Conservation (phyloP, 1,139 yeast genomes). For the Kodamaea alishanica region DNA sequence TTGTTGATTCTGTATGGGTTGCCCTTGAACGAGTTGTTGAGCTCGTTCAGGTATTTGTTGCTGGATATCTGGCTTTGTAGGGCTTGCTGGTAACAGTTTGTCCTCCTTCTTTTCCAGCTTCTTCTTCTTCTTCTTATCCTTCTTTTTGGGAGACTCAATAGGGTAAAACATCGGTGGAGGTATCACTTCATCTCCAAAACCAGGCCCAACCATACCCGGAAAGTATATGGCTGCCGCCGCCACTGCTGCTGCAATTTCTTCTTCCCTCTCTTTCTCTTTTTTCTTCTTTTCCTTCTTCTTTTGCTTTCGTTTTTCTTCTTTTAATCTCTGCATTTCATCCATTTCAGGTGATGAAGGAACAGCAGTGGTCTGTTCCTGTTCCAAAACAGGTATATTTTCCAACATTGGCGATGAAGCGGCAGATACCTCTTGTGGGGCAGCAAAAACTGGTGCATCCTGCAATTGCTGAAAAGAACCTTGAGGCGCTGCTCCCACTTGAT, state of each 20-base stretch:
- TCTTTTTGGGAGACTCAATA: constrained; percentile 13
- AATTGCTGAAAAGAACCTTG: too few species aligned
- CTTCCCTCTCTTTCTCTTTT: constrained; percentile 15
- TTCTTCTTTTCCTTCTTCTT: constrained; percentile 20
- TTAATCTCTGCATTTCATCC: constrained; percentile 13
- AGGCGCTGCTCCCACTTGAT: background rate
- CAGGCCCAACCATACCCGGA: constrained; percentile 12
- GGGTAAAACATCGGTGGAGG: constrained; percentile 15
- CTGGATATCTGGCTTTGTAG: constrained; percentile 2
- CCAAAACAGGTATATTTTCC: too few species aligned
- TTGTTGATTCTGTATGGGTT: constrained; percentile 1
- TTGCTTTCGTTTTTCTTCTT: constrained; percentile 16
- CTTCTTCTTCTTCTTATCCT: constrained; percentile 15
- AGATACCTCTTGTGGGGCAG: background rate
- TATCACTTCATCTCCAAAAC: constrained; percentile 7
- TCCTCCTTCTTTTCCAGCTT: constrained; percentile 9
- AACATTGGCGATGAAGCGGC: constrained; percentile 5
- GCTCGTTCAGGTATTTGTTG: constrained; percentile 3
- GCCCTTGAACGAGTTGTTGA: constrained; percentile 4
- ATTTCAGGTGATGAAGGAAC: constrained; percentile 6
- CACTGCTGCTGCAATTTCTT: constrained; percentile 21
- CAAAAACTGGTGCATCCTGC: too few species aligned
- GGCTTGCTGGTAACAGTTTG: constrained; percentile 1
- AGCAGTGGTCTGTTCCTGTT: too few species aligned
- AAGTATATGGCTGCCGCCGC: constrained; percentile 17